Conservation (phyloP, 306 rosid genomes). For the Vigna trinervia region DNA sequence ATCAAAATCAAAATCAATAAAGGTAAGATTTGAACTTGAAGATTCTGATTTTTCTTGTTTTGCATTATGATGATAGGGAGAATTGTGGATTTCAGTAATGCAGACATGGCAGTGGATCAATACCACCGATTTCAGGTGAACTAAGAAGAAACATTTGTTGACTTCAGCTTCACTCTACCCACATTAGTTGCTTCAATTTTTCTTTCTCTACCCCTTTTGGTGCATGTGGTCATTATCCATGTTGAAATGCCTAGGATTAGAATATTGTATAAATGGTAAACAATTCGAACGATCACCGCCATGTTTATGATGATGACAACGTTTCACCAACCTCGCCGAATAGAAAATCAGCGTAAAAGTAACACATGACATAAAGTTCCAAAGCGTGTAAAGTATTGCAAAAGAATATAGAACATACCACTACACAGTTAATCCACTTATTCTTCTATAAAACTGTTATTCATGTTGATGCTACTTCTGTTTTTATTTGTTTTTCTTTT, state of each 20-base stretch:
- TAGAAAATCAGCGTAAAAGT: conserved; percentile 13
- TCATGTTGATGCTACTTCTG: conserved; percentile 26
- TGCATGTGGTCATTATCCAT: conserved; percentile 35
- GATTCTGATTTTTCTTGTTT: conserved; percentile 41
- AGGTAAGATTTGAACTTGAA: background rate
- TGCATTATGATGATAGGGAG: conserved; percentile 62
- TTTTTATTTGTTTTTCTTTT: background rate
- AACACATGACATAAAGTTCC: conserved; percentile 33
- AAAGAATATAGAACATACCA: background rate
- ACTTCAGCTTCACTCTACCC: conserved; percentile 34
- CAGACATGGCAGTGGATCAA: conserved; percentile 90
- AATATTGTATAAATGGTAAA: conserved; percentile 34
- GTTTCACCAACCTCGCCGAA: conserved; percentile 44
- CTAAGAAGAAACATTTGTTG: conserved; percentile 8
- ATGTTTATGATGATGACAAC: conserved; percentile 37
- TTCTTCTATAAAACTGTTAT: conserved; percentile 1
- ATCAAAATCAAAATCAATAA: conserved; percentile 7
- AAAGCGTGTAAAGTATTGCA: conserved; percentile 10
- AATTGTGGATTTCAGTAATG: conserved; percentile 94
- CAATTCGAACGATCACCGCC: conserved; percentile 44
- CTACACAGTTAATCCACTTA: conserved; percentile 1
- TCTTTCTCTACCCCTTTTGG: background rate
- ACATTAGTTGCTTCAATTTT: conserved; percentile 29
- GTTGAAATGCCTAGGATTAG: background rate
- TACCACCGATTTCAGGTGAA: conserved; percentile 93